Base-by-base conservation (phyloP, 2,329 filamentous ascomycete genomes). In the Paracamarosporium sp. region DNA sequence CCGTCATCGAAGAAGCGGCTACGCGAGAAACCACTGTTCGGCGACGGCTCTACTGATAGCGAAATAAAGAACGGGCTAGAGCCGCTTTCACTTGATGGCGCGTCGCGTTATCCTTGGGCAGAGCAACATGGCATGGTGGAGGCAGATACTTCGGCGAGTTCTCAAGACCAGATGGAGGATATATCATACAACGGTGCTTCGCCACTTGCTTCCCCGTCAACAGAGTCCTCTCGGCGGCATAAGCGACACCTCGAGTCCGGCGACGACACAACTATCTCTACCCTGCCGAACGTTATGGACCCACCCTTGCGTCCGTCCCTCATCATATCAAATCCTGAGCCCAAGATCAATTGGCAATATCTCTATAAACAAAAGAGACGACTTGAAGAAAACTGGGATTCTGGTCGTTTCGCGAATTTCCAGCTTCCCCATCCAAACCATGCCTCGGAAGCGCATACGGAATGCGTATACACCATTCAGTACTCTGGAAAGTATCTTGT, bases 391-490 rank as follows among this genome's bases (percentile, higher is more conserved):
- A 98, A 99, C 73, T 99, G 95, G 95, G 88, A 92, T 57, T 84
- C 88, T 20, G 93, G 91, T 4, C 89, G 88, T 56, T 97, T 86
- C 73, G 87, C 84, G 3, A 96, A 93, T 62, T 98, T 98, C 69
- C 92, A 96, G 73, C 84, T 99, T 1, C 95, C 95, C 0, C 92
- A 97, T 69, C 93, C 93, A 0, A 83, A 87, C 35, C 84, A 93
- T 68, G 87, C 88, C 1, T 84, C 91, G 30, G 94, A 98, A 73
- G 92, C 91, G 0, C 95, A 99, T 72, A 85, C 83, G 20, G 94
- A 98, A 72, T 98, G 93, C 74, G 93, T 99, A 12, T 99, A 99
- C 76, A 94, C 92, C 2, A 88, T 99, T 52, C 94, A 99, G 74
- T 96, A 94, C 70, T 90, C 90, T 53, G 85, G 89, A 1, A 89